Percentiles rank a stretch among this genome's conserved stretches.
Evolutionary conservation across 306 rosid genomes (phyloP).

Genomic region (Medicago truncatula): MtrunA17r5.0-ANR NC_053042.1:55616501-55617000

Average conservation of each 20-base stretch:
- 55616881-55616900: constrained; percentile 71
- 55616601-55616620: constrained; percentile 67
- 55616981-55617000: constrained; percentile 77
- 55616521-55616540: constrained; percentile 68
- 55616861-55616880: constrained; percentile 78
- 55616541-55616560: constrained; percentile 70
- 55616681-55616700: constrained; percentile 70
- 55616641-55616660: constrained; percentile 72
- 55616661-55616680: constrained; percentile 68
- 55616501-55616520: constrained; percentile 92
- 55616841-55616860: constrained; percentile 74
- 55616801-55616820: constrained; percentile 60
- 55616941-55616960: constrained; percentile 78
- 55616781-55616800: constrained; percentile 69
- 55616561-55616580: constrained; percentile 81
- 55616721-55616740: constrained; percentile 77
- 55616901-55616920: constrained; percentile 64
- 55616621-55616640: constrained; percentile 76
- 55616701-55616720: constrained; percentile 77
- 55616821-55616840: constrained; percentile 67
- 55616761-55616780: constrained; percentile 71
- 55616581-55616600: constrained; percentile 66
- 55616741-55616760: constrained; percentile 61
- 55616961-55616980: constrained; percentile 66
- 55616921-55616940: constrained; percentile 74